Evolutionary conservation across 1,284 basidiomycete genomes (phyloP).

Genomic region (Papiliotrema fonsecae): DNA sequence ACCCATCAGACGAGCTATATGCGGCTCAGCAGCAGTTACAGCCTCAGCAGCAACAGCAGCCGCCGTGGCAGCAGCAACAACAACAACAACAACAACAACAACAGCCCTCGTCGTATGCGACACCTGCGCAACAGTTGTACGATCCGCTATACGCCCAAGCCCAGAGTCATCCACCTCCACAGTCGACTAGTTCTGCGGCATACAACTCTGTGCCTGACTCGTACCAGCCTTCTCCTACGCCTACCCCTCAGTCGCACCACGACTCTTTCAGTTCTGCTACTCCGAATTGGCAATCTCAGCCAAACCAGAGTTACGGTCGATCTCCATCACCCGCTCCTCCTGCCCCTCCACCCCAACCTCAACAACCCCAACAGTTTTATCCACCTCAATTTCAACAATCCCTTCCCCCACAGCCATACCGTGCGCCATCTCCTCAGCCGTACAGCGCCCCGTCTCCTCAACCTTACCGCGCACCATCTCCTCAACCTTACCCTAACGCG

Average conservation of each 20-base stretch:
- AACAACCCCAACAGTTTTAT: constrained; percentile 3
- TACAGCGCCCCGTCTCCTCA: neutral
- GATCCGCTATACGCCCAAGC: neutral
- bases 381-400: constrained; percentile 1
- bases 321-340: neutral
- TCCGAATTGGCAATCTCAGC: neutral
- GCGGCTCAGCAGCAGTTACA: constrained; percentile 16
- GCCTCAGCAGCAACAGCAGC: constrained; percentile 3
- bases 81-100: neutral
- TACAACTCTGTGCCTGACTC: neutral
- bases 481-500: neutral
- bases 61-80: constrained; percentile 2
- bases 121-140: neutral
- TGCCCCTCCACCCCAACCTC: neutral
- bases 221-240: neutral
- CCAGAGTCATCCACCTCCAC: neutral
- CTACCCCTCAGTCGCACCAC: neutral
- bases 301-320: neutral
- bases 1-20: constrained; percentile 44
- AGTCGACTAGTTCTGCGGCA: neutral
- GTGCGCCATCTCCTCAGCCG: constrained; percentile 2
- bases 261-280: neutral
- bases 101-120: neutral
- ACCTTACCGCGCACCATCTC: constrained; percentile 1
- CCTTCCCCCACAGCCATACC: neutral